Percentiles rank a stretch among this genome's conserved stretches.
phyloP scores from a whole-genome alignment of 2,329 filamentous ascomycete genomes.

The Ilyonectria robusta region DNA sequence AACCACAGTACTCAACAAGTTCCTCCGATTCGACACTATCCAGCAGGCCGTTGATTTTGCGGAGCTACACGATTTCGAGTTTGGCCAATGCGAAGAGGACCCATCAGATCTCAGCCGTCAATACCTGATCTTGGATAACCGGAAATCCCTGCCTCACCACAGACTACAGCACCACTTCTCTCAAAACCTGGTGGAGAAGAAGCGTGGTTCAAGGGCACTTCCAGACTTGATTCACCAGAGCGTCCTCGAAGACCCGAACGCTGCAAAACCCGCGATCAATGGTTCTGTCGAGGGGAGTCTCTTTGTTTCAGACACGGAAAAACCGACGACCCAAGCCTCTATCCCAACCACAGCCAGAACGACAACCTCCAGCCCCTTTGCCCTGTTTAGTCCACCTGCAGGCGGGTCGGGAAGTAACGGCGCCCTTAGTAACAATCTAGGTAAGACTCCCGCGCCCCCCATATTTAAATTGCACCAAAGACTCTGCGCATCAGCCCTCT shows the following conservation, averaged over 20 bases:
- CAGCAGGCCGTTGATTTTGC: conserved; percentile 77
- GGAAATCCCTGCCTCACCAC: conserved; percentile 61
- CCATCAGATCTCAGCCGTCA: conserved; percentile 54
- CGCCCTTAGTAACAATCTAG: conserved; percentile 37
- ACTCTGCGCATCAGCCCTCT: conserved; percentile 42
- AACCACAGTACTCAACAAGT: conserved; percentile 67
- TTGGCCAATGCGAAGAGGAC: conserved; percentile 56
- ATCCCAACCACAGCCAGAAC: conserved; percentile 25
- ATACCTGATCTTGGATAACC: conserved; percentile 62
- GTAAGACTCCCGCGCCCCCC: conserved; percentile 41
- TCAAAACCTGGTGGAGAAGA: conserved; percentile 69
- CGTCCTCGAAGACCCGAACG: conserved; percentile 59
- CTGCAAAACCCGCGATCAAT: conserved; percentile 29
- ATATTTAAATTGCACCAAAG: conserved; percentile 41
- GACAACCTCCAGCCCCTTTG: conserved; percentile 32
- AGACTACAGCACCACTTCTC: conserved; percentile 71
- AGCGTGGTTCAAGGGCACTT: conserved; percentile 67
- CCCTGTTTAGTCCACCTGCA: conserved; percentile 26
- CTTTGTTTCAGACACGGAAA: conserved; percentile 45
- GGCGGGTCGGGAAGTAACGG: conserved; percentile 25
- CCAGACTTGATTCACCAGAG: conserved; percentile 70
- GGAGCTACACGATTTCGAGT: conserved; percentile 69
- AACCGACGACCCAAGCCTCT: conserved; percentile 16
- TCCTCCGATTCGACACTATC: conserved; percentile 77
- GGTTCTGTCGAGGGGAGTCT: conserved; percentile 47